Evolutionary conservation across 2,329 filamentous ascomycete genomes (phyloP).

Genomic region (Trichoderma citrinoviride): DNA sequence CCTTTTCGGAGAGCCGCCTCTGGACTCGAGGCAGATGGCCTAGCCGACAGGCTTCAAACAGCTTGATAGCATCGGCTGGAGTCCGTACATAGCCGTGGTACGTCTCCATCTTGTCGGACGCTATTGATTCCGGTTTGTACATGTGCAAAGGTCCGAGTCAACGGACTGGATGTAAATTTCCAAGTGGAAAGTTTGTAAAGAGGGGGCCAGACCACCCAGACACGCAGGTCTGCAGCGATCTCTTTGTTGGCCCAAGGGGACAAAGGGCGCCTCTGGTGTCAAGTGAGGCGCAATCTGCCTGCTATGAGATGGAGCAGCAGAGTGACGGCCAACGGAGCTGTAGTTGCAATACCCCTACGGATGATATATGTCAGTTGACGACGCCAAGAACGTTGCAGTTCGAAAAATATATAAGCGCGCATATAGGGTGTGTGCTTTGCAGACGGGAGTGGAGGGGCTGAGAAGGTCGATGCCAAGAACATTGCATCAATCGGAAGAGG

Average conservation of each 20-base stretch:
- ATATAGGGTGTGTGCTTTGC: background rate
- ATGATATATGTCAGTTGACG: background rate
- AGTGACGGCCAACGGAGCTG: background rate
- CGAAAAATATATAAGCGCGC: background rate
- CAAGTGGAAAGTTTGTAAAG: background rate
- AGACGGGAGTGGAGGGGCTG: background rate
- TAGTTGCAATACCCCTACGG: background rate
- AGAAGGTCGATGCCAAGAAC: background rate
- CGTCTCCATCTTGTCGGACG: constrained; percentile 73
- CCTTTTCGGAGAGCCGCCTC: constrained; percentile 90
- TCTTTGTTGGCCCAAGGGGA: background rate
- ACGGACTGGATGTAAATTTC: background rate
- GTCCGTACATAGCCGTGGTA: constrained; percentile 94
- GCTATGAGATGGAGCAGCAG: background rate
- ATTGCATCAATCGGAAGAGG: background rate
- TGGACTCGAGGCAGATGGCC: constrained; percentile 90
- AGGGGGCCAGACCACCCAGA: constrained; percentile 16
- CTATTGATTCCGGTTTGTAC: constrained; percentile 20
- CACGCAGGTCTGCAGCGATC: constrained; percentile 14
- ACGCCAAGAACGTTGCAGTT: background rate
- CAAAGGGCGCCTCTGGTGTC: background rate
- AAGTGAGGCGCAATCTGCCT: background rate
- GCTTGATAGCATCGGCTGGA: constrained; percentile 92
- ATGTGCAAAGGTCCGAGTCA: constrained; percentile 15
- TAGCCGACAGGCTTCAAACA: constrained; percentile 95